Evolutionary conservation across 2,329 filamentous ascomycete species (phyloP).

Genomic region (Penicillium sp.): DNA sequence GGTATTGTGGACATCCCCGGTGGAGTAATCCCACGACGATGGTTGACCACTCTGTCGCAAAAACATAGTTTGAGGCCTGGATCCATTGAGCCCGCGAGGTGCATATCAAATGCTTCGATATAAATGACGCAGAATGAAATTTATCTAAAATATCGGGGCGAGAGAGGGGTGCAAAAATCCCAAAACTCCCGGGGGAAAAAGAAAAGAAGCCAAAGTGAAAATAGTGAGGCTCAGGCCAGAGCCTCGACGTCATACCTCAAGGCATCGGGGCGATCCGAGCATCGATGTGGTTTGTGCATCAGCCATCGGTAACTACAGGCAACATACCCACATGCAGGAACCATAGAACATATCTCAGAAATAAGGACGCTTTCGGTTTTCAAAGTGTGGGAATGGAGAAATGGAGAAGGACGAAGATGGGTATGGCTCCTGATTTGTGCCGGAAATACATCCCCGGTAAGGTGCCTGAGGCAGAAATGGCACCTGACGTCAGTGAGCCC

Average conservation of each 20-base stretch:
- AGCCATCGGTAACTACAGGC: background rate
- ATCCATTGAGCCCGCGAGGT: background rate
- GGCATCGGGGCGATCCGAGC: constrained; percentile 17
- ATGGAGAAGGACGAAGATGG: background rate
- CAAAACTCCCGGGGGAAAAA: background rate
- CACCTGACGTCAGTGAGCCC: constrained; percentile 22
- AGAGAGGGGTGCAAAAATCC: too few relatives aligned
- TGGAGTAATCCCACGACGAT: constrained; percentile 4
- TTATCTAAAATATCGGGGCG: too few relatives aligned
- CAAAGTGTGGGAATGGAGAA: background rate
- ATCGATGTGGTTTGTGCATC: constrained; percentile 9
- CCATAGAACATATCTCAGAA: background rate
- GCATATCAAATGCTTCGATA: too few relatives aligned
- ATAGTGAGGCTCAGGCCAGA: constrained; percentile 21
- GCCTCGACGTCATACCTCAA: constrained; percentile 20
- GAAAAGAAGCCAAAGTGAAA: background rate
- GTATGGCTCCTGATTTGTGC: background rate
- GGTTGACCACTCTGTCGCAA: constrained; percentile 2
- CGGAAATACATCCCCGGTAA: background rate
- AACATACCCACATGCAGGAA: background rate
- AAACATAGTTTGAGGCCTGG: background rate
- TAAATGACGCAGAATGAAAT: too few relatives aligned
- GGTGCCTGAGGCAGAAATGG: constrained; percentile 8
- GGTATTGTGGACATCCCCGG: constrained; percentile 11
- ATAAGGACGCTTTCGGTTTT: background rate